Evolutionary conservation across 495 filamentous ascomycete species (phyloP), one percentile per base, ranked within the genome.

Genomic region (Penicillium argentinense): DNA sequence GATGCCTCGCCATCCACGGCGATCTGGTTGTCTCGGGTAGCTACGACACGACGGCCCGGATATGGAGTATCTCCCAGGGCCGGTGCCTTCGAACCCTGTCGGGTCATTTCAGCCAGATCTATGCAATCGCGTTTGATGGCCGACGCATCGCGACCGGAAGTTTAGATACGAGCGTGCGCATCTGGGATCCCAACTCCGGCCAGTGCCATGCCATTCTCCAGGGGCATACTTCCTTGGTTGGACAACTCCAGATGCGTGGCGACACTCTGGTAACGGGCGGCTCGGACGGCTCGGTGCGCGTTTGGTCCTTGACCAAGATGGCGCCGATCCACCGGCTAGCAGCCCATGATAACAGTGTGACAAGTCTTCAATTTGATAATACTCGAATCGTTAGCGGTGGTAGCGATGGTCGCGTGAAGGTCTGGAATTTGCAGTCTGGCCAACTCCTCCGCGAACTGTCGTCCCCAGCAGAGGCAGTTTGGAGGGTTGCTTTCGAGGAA

Each of bases 41-140:
- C 64, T 98, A 98, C 62, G 93, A 98, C 57, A 96, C 93, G 2
- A 96, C 89, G 2, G 93, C 93, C 9, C 88, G 89, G 51, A 91
- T 98, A 36, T 98, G 93, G 93, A 96, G 88, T 58, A 97, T 98
- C 19, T 89, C 87, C 2, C 87, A 96, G 64, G 95, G 93, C 8
- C 81, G 88, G 51, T 97, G 92, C 62, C 69, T 97, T 23, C 80
- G 91, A 25, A 96, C 89, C 4, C 74, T 98, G 18, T 83, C 80
- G n/a, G 93, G 93, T 0, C 93, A 98, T 70, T 97, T 96, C 69
- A 97, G 93, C 63, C 93, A 98, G 57, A 98, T 98, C 43, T 98
- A 98, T 59, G 95, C 93, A 9, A 95, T 98, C 59, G 92, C 93
- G 0, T 98, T 96, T 64, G 93, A 98, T 62, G 93, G 93, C 14